Base-by-base conservation (phyloP, 148 eudicot species). In the Heliamphora exappendiculata region DNA sequence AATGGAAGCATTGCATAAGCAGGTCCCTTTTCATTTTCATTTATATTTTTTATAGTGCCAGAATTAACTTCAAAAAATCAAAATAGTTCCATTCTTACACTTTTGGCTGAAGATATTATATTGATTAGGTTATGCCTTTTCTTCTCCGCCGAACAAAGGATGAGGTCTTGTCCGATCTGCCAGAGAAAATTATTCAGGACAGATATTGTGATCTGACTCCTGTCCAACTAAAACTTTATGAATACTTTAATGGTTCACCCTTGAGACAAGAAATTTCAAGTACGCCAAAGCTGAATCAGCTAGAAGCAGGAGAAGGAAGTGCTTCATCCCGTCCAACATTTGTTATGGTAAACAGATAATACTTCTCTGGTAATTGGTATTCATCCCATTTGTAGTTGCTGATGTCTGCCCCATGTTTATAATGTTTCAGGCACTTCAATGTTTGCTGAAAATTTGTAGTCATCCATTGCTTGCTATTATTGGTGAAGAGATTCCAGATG, bases 1-100 rank as follows among this genome's bases (percentile, higher is more conserved):
- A 62, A 96, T 96, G 99, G 99, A 96, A 85, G 99, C 99, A 74
- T 81, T 96, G 89, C 99, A 96, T 85, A 96, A 96, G 86, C 99
- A 96, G 89, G 91, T 87, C 16, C 19, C 4, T 69, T 20, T 58
- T 31, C 49, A 66, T 45, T 6, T 24, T 36, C 11, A 22, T 8
- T 7, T 53, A 24, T 41, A 6, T 47, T 39, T 41, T 31, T 39
- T 16, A 62, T 26, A 22, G 16, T 42, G 14, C 53, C 2, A 14
- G 19, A 39, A 20, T 17, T 57, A 29, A 24, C 58, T 49, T 59
- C 1, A 26, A 47, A 69, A 19, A 31, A 33, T 34, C 22, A 36
- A 78, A 67, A 24, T 64, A 33, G 34, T 51, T 78, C 16, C 28
- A 17, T 36, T 14, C 44, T 63, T 72, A 37, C 58, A 41, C 19